Conservation (phyloP, 2,329 filamentous ascomycete species). For the Fusarium transvaalense region DNA sequence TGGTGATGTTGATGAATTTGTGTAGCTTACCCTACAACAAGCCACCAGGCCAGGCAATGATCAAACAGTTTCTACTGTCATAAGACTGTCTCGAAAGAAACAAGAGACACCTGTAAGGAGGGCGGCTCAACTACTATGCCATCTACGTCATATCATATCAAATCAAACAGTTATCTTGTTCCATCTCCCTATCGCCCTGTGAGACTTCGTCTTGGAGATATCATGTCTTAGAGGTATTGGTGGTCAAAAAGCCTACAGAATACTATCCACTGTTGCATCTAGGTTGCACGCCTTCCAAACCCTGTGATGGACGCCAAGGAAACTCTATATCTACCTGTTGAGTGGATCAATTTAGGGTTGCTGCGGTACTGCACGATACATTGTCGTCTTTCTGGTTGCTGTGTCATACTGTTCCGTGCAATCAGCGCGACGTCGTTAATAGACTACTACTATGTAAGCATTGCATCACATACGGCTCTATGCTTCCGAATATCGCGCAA, state of each 20-base stretch:
- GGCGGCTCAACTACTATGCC: constrained; percentile 14
- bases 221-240: constrained; percentile 23
- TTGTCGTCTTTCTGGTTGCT: not conserved
- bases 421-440: not conserved
- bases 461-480: constrained; percentile 7
- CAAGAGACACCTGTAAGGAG: not conserved
- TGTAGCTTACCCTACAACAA: constrained; percentile 28
- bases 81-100: constrained; percentile 11
- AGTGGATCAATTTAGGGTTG: constrained; percentile 8
- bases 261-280: constrained; percentile 7
- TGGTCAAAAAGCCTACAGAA: constrained; percentile 2
- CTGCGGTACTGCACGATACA: constrained; percentile 1
- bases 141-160: constrained; percentile 33
- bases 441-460: constrained; percentile 2
- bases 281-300: constrained; percentile 1
- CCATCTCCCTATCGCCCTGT: constrained; percentile 8
- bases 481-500: constrained; percentile 2
- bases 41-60: not conserved
- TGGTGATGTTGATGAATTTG: not conserved
- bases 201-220: constrained; percentile 5
- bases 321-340: constrained; percentile 6
- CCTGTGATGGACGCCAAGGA: constrained; percentile 30
- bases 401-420: not conserved
- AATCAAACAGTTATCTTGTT: constrained; percentile 1
- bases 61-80: not conserved